Evolutionary conservation across 2,329 filamentous ascomycete genomes (phyloP), one percentile per base, ranked within the genome.

Genomic region (Apiospora koreana): DNA sequence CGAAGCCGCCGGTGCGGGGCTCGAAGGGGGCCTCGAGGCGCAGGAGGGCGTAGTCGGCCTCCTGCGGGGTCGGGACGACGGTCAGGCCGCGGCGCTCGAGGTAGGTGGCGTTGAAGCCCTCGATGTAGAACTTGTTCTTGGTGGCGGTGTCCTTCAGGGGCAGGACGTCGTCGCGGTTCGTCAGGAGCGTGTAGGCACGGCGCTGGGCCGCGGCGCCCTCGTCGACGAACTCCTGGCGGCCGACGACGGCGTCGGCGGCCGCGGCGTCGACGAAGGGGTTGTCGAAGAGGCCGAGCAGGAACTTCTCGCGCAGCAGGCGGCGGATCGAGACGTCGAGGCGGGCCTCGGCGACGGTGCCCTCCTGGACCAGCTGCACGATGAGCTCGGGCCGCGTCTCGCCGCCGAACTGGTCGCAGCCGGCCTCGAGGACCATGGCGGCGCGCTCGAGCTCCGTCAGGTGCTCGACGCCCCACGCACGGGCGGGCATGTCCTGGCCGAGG

Each of bases 381-480:
- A 88, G 80, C 69, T 88, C 85, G 0, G 84, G 81, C 0, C 82
- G 76, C 3, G 79, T 73, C 73, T 88, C 86, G 14, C 86, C 86
- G 1, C 86, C 86, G 66, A 88, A 82, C 70, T 87, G 86, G 70
- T 88, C 86, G 43, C 83, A 83, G 0, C 86, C 86, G 0, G 86
- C 86, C 9, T 87, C 81, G 1, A 88, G 72, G 9, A 88, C 80
- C 71, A 77, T 83, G 21, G 76, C 79, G 4, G 77, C 81, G 10
- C 85, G 79, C 71, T 87, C 78, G 1, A 83, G 73, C 69, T 80
- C 83, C 25, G 75, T 83, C 1, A 85, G 76, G 67, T 82, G 75
- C 72, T 88, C 85, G 0, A 84, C 80, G 1, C 86, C 86, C 85
- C 86, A 88, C 2, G 83, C 83, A 14, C 84, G 81, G 0, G 84